Conservation (phyloP, 495 filamentous ascomycete genomes). For the Lineolata rhizophorae region DNA sequence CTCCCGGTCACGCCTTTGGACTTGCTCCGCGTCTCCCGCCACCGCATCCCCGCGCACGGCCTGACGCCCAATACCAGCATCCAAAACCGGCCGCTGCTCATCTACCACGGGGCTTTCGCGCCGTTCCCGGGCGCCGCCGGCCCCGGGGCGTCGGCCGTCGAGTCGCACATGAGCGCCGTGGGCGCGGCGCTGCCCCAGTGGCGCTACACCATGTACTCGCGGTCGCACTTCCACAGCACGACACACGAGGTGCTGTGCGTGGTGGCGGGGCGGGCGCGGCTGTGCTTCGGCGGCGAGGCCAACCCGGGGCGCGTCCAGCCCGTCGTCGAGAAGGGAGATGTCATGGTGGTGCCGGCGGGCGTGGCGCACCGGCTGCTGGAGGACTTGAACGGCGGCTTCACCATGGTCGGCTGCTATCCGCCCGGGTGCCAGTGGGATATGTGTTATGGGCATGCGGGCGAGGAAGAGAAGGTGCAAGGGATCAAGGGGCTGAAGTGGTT, state of each 20-base stretch:
- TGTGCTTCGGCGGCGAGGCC: conserved; percentile 45
- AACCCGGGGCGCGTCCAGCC: conserved; percentile 35
- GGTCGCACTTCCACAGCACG: conserved; percentile 43
- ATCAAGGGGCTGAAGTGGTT: conserved; percentile 34
- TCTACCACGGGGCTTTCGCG: conserved; percentile 28
- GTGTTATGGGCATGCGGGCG: conserved; percentile 39
- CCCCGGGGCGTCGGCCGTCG: conserved; percentile 21
- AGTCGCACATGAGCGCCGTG: conserved; percentile 26
- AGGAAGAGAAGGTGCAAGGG: conserved; percentile 25
- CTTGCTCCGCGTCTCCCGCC: conserved; percentile 28
- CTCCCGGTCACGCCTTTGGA: conserved; percentile 26
- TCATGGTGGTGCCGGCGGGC: conserved; percentile 44
- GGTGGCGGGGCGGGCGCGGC: conserved; percentile 29
- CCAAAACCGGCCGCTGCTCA: conserved; percentile 36
- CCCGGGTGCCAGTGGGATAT: conserved; percentile 37
- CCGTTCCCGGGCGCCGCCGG: too few relatives aligned
- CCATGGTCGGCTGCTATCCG: conserved; percentile 48
- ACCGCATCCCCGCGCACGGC: conserved; percentile 34
- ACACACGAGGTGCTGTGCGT: conserved; percentile 45
- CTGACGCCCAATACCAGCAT: conserved; percentile 44
- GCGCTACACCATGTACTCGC: conserved; percentile 43
- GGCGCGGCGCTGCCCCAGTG: conserved; percentile 39
- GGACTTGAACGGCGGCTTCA: conserved; percentile 32
- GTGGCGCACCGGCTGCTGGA: conserved; percentile 39
- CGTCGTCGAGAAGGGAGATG: conserved; percentile 33